Evolutionary conservation across 495 filamentous ascomycete species (phyloP), one percentile per base, ranked within the genome.

Genomic region (Talaromyces adpressus): DNA sequence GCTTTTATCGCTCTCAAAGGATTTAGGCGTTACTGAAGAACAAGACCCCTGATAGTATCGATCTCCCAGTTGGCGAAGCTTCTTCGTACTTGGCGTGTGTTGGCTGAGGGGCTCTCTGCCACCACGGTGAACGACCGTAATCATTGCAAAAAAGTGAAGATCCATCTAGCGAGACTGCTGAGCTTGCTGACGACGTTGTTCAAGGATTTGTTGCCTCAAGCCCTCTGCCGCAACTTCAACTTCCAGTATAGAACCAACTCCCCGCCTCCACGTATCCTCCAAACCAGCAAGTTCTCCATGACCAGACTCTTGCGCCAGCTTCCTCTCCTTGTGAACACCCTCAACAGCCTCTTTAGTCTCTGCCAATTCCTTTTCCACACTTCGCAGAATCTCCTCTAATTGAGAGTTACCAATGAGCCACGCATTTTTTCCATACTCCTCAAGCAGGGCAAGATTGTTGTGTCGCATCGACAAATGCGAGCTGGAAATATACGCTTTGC

Each of bases 321-420:
- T 87, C 49, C 94, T 80, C 71, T 83, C 80, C 68, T 87, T 82
- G 65, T 91, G 92, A 2, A 92, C 77, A 23, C 81, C 69, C 73
- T 94, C 91, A 61, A 88, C 80, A 69, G 87, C 82, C 62, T 78
- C 75, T 76, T 85, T 87, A 25, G 78, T 74, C 30, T 77, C 83
- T 18, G 84, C 88, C 66, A 98, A 77, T 65, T 97, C 92, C 64
- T 79, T 81, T 81, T 97, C 93, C n/a, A 95, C 65, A 3, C 69
- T 74, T 16, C 82, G 79, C 58, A 97, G 77, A 29, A 91, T 81
- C 49, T 83, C 84, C 72, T 96, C 92, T 27, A 92, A 66, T 62
- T 91, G 85, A 63, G 83, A 81, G 75, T 98, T 98, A 6, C 85
- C 87, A 11, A 96, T 81, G 61, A 98, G 77, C 93, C 93, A 97